These are phyloP conservation scores for Zygnema circumcarinatum DNA, from an alignment of 139 green algal species.

Conservation along the genomic window DNA sequence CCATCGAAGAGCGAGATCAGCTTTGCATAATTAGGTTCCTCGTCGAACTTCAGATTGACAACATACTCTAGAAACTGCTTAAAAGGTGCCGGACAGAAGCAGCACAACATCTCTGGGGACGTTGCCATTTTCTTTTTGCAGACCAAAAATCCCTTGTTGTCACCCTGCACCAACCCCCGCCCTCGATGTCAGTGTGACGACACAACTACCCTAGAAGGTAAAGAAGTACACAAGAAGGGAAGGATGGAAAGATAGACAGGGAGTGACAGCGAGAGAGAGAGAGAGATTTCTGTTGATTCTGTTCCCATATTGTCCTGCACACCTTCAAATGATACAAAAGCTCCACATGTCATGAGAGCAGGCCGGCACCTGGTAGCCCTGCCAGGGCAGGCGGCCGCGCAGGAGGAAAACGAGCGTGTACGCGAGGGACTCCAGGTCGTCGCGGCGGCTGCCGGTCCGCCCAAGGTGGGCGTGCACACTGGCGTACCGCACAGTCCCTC, in stretches of 20 bases:
- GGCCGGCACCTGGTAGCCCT: conserved; percentile 87
- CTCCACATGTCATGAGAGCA: too few species aligned
- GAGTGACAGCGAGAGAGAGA: too few species aligned
- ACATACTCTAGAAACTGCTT: conserved; percentile 92
- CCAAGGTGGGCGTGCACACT: conserved; percentile 97
- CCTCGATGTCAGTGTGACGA: too few species aligned
- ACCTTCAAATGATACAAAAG: too few species aligned
- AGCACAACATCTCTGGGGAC: conserved; percentile 91
- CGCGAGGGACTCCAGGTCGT: conserved; percentile 96
- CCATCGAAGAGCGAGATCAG: conserved; percentile 90
- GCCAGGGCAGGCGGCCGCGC: conserved; percentile 89
- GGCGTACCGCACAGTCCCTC: conserved; percentile 96
- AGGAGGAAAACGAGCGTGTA: conserved; percentile 99
- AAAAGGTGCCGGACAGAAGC: conserved; percentile 94
- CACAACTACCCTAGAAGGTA: background rate
- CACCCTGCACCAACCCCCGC: conserved; percentile 86
- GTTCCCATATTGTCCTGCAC: too few species aligned
- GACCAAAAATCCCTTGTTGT: conserved; percentile 99
- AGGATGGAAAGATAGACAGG: too few species aligned
- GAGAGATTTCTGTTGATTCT: too few species aligned
- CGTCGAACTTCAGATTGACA: conserved; percentile 98
- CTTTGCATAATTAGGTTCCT: conserved; percentile 90
- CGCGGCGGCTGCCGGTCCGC: conserved; percentile 87
- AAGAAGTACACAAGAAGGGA: background rate
- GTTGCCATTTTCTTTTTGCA: conserved; percentile 99